Evolutionary conservation across 1,139 yeast genomes (phyloP), one percentile per base, ranked within the genome.

Genomic region (Lodderomyces parapsilosis): DNA sequence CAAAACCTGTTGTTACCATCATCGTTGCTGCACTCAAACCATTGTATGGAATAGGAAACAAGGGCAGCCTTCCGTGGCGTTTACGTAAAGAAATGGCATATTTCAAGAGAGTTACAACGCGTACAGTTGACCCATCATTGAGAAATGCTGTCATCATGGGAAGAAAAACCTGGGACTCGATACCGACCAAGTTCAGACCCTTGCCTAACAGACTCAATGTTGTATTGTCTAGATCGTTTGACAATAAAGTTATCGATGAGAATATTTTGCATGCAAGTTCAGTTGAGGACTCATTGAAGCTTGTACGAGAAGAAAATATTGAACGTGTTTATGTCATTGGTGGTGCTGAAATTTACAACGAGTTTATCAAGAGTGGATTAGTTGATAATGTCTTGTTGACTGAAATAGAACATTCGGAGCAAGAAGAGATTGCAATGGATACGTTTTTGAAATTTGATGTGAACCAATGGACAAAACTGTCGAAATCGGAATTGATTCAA

Each of bases 121-220:
- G 53, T 44, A 66, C 74, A 19, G 44, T 43, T 6, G 52, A 54
- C 4, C 56, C 71, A 5, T 47, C 46, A 6, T 65, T 63, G 45
- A 59, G 65, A 43, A 88, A 91, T 55, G 95, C 90, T 0, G 98
- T 94, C 11, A 74, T 94, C 8, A 93, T 94, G 99, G 99, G 99
- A 5, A 75, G 97, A 44, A 86, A 83, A 58, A 93, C 99, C 1
- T 93, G 98, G 96, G 94, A 90, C 31, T 87, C 96, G 7, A 90
- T 93, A 38, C 99, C 99, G 0, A 48, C 64, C 1, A 82, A 76
- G 59, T 93, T 89, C 65, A 72, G 96, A 50, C 99, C 99, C 0
- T 72, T 93, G 39, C 83, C 85, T 2, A 79, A 74, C 42, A 74
- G 99, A 44, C 50, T 81, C 37, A 94, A 94, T 59, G 80, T 91